Base-by-base conservation (phyloP, 2,329 filamentous ascomycete species). In the Talaromyces albobiverticillius region DNA sequence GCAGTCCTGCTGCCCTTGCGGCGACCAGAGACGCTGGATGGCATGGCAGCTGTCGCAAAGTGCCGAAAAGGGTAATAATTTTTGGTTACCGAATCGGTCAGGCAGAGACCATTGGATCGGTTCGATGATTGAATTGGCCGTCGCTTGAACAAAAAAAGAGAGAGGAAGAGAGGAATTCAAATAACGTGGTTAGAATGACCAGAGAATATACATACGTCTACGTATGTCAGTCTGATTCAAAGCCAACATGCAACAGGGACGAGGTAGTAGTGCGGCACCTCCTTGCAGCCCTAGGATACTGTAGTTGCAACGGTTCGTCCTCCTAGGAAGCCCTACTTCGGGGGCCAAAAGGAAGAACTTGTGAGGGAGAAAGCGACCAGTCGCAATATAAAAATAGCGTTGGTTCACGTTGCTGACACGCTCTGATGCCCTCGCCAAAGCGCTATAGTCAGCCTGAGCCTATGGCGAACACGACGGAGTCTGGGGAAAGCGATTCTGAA, bases 1-100 rank as follows among this genome's bases (percentile, higher is more conserved):
- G 29, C n/a, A 36, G 31, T 32, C 29, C 49, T 51, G 42, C 23
- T 51, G 47, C 36, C 42, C 53, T 55, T 55, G 49, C 47, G 53
- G 36, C 53, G 53, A 43, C 47, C 42, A 22, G 53, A 40, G 34
- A 55, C 26, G 38, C 48, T 55, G 26, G 47, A 38, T 20, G 53
- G 22, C 53, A 55, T 55, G 31, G 25, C 25, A 29, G 7, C 8
- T 50, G 41, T 34, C 18, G 18, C 25, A 31, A 50, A 3, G 25
- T 42, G 16, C 18, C 26, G 20, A 23, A 41, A 43, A 42, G 40
- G 48, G 20, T 51, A 25, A 51, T 29, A 42, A 43, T 25, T 31
- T n/a, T 22, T 14, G 23, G 41, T 5, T 50, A 5, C 34, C 34
- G n/a, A 20, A 38, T 38, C 7, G 34, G n/a, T 38, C 34, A 38